phyloP scores from a whole-genome alignment of 1,284 basidiomycete species.

The Leccinum subfulvum region DNA sequence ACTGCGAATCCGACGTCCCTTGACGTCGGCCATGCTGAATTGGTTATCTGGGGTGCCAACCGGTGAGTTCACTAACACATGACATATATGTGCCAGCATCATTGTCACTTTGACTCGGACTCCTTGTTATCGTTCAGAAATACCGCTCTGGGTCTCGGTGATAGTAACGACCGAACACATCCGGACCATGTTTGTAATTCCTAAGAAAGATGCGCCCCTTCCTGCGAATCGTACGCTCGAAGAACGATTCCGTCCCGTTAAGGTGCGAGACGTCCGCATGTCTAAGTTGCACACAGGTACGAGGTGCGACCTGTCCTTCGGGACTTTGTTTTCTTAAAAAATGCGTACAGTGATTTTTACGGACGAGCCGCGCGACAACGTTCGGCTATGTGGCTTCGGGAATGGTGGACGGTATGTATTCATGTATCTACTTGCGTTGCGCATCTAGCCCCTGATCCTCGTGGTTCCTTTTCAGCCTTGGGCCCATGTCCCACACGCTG shows the following conservation, averaged over 20 bases:
- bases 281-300: constrained; percentile 76
- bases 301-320: constrained; percentile 6
- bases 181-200: constrained; percentile 77
- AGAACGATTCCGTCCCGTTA: constrained; percentile 55
- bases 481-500: constrained; percentile 78
- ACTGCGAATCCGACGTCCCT: constrained; percentile 61
- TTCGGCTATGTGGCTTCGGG: constrained; percentile 85
- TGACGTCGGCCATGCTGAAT: constrained; percentile 48
- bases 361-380: constrained; percentile 68
- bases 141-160: constrained; percentile 80
- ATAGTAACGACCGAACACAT: constrained; percentile 74
- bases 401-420: constrained; percentile 68
- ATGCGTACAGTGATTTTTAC: constrained; percentile 62
- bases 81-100: background rate
- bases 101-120: background rate
- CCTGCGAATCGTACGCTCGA: constrained; percentile 32
- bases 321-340: constrained; percentile 1
- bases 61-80: constrained; percentile 42
- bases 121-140: constrained; percentile 47
- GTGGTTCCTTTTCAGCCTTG: constrained; percentile 51
- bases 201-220: constrained; percentile 31
- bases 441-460: constrained; percentile 5
- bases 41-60: constrained; percentile 93
- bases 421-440: background rate
- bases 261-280: constrained; percentile 73